Percentiles rank a stretch among this genome's conserved stretches.
Conservation (phyloP, 169 alveolate species). For the Theileria annulata region DNA sequence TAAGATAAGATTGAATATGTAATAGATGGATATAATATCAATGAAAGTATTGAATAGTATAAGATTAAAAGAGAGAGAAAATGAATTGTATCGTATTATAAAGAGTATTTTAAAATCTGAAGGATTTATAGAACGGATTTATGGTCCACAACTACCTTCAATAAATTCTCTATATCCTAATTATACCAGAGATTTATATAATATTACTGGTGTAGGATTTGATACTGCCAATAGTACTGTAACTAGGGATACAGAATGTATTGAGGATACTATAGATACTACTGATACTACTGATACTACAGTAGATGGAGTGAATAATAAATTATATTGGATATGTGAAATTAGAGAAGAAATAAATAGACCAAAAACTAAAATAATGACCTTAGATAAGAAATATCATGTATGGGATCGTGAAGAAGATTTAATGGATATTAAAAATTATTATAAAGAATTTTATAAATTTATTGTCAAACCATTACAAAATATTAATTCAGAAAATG, state of each 20-base stretch:
- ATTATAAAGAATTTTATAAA: slow-evolving; percentile 32
- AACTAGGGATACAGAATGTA: no score
- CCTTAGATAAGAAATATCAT: slow-evolving; percentile 7
- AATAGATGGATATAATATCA: slow-evolving; percentile 46
- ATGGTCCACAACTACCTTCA: slow-evolving; percentile 41
- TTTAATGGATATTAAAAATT: slow-evolving; percentile 30
- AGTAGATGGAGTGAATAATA: no score
- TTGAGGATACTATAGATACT: no score
- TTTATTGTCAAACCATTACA: slow-evolving; percentile 46
- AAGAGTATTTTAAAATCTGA: slow-evolving; percentile 10
- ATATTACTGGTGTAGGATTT: slow-evolving; percentile 3
- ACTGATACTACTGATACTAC: no score
- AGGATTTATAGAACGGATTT: neutral
- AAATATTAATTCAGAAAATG: slow-evolving; percentile 1
- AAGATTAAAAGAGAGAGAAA: neutral
- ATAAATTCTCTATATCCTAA: no score
- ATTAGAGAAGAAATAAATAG: slow-evolving; percentile 15
- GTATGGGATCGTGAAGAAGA: slow-evolving; percentile 47
- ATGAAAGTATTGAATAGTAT: slow-evolving; percentile 1
- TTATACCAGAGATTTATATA: neutral
- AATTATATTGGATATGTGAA: no score
- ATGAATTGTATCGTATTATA: slow-evolving; percentile 9
- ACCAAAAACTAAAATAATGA: neutral
- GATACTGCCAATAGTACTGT: no score
- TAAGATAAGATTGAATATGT: slow-evolving; percentile 20